Evolutionary conservation across 768 basidiomycete species (phyloP).

Genomic region (Mycena olivaceomarginata): DNA sequence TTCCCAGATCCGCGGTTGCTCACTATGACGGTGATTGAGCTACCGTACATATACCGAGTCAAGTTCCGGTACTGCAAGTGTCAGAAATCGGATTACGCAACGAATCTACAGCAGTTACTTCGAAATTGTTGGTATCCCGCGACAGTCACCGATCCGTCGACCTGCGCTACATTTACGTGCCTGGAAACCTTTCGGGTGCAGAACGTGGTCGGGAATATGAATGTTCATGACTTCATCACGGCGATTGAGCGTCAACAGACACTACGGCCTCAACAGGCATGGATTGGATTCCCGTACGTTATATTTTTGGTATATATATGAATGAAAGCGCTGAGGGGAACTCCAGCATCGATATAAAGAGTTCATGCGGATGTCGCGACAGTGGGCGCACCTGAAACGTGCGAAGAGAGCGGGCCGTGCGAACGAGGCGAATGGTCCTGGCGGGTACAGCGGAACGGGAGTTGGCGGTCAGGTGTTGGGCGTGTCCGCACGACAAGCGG

Average conservation of each 20-base stretch:
- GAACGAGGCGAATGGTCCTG: slow-evolving; percentile 24
- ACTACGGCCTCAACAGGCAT: not conserved
- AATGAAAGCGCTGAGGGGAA: too few relatives aligned
- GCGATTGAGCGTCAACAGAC: not conserved
- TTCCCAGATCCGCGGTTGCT: not conserved
- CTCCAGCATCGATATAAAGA: slow-evolving; percentile 19
- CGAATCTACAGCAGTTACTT: not conserved
- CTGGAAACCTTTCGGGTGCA: slow-evolving; percentile 27
- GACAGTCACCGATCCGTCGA: not conserved
- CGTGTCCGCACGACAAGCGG: slow-evolving; percentile 15
- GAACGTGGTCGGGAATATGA: slow-evolving; percentile 34
- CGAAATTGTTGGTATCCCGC: not conserved
- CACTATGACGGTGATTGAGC: not conserved
- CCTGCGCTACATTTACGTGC: not conserved
- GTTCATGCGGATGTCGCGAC: slow-evolving; percentile 12
- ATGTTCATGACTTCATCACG: not conserved
- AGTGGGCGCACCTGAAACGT: not conserved
- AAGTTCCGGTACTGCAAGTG: not conserved
- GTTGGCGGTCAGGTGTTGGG: slow-evolving; percentile 36
- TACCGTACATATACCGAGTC: not conserved
- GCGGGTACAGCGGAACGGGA: slow-evolving; percentile 18
- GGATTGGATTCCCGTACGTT: slow-evolving; percentile 13
- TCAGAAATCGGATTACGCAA: not conserved
- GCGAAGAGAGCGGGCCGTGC: slow-evolving; percentile 1
- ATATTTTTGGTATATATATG: not conserved